Percentiles rank a stretch among this genome's conserved stretches.
Conservation (phyloP, 441 rosid species). For the Pelargonium fulgidum region DNA sequence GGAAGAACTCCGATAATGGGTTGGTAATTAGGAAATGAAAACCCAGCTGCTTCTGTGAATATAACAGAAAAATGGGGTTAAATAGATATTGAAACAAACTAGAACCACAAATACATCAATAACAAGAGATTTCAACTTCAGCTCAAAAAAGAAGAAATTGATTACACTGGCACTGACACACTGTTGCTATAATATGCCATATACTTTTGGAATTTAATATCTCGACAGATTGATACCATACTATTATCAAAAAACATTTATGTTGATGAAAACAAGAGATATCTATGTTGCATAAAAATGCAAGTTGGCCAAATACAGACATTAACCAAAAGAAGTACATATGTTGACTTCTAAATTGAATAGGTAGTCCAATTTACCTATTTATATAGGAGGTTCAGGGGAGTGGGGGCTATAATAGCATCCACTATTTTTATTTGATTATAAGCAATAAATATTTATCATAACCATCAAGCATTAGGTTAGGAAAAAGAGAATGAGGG, state of each 20-base stretch:
- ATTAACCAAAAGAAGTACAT: neutral
- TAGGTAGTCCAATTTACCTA: neutral
- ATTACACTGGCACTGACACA: neutral
- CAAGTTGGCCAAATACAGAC: neutral
- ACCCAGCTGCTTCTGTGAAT: constrained; percentile 45
- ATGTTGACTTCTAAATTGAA: neutral
- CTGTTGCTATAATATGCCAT: neutral
- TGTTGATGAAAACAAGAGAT: too few species aligned
- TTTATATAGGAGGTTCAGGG: neutral
- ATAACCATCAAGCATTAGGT: neutral
- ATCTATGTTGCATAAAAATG: too few species aligned
- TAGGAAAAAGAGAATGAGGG: neutral
- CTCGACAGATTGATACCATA: too few species aligned
- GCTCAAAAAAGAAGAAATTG: neutral
- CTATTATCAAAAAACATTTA: too few species aligned
- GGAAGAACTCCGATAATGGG: constrained; percentile 62
- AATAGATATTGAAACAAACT: constrained; percentile 11
- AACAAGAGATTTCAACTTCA: neutral
- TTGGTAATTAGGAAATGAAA: constrained; percentile 36
- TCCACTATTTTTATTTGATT: neutral
- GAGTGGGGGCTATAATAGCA: neutral
- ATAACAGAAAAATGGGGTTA: constrained; percentile 21
- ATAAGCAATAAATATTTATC: neutral
- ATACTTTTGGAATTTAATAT: too few species aligned
- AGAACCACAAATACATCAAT: neutral